These are phyloP conservation scores for Globisporangium emineosum DNA, from an alignment of 352 stramenopile species.

Conservation along the genomic window DNA sequence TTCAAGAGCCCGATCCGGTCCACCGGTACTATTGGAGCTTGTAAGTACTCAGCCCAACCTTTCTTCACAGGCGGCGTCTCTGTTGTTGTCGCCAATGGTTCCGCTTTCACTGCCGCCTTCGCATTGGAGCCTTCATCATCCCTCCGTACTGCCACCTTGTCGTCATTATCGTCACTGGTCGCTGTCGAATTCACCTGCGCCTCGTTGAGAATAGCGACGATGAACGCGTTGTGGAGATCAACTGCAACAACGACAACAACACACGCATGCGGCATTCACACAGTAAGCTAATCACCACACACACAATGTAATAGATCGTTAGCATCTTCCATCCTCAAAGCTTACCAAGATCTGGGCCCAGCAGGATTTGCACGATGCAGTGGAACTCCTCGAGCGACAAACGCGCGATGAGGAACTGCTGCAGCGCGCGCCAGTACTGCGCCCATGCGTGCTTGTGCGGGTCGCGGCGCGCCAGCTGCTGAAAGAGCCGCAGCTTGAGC, in stretches of 20 bases:
- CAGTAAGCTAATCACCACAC: background rate
- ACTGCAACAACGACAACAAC: slow-evolving; percentile 11
- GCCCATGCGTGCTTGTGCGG: slow-evolving; percentile 44
- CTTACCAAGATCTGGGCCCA: slow-evolving; percentile 52
- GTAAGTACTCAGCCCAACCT: background rate
- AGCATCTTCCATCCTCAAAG: too few relatives aligned
- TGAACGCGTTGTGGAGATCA: slow-evolving; percentile 60
- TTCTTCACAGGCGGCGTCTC: background rate
- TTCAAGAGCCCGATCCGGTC: background rate
- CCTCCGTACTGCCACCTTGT: background rate
- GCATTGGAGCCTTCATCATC: background rate
- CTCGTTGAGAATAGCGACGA: slow-evolving; percentile 50
- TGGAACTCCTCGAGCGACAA: slow-evolving; percentile 62
- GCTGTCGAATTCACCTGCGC: slow-evolving; percentile 6
- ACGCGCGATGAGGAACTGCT: slow-evolving; percentile 50
- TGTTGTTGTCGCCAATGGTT: background rate
- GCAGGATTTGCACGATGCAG: slow-evolving; percentile 32
- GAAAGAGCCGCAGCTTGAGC: slow-evolving; percentile 68
- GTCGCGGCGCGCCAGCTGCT: slow-evolving; percentile 42
- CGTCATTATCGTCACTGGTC: background rate
- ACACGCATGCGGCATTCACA: background rate
- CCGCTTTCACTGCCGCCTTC: background rate
- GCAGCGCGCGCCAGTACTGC: slow-evolving; percentile 57
- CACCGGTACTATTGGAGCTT: background rate
- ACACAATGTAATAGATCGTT: too few relatives aligned